Evolutionary conservation across 495 filamentous ascomycete species (phyloP), one percentile per base, ranked within the genome.

Genomic region (Friedmanniomyces endolithicus): DNA sequence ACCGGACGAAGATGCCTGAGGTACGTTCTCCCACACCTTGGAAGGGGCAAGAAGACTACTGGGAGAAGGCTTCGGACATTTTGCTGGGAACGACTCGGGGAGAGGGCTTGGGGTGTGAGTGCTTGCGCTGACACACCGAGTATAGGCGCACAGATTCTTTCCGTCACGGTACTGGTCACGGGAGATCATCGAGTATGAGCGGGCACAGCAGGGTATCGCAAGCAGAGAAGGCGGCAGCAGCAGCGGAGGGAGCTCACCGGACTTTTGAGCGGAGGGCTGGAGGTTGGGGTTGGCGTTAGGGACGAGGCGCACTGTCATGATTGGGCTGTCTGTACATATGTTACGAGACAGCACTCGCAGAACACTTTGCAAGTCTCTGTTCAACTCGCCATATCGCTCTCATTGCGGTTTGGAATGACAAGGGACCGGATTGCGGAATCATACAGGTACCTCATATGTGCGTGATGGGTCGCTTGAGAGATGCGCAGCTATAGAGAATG

Each of bases 81-180:
- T n/a, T n/a, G n/a, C n/a, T n/a, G n/a, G n/a, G 27, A 3, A 6
- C 47, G 9, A 1, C 23, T 2, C 8, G 9, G 14, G 4, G 9
- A 31, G 47, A 31, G 47, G 11, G 25, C n/a, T 34, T 50, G 50
- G 9, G 29, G 50, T 4, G 31, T 6, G 27, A 23, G 14, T 16
- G 4, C 9, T 6, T 23, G 41, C 24, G 34, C 56, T 29, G 11
- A 31, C 48, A 29, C 22, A 51, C 46, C 22, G 16, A 7, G 1
- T 33, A n/a, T 44, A 62, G 69, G 78, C 80, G 34, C 82, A 78
- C 57, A 75, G 88, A 61, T 96, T 96, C 78, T 96, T 81, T 74
- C 94, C 92, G 22, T 96, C 90, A 74, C 83, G 94, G 82, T 85
- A 94, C 68, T 96, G 92, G 92, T 90, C 81, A 73, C 88, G 77